phyloP scores from a whole-genome alignment of 1,284 basidiomycete genomes.

The Ceratobasidium sp. region DNA sequence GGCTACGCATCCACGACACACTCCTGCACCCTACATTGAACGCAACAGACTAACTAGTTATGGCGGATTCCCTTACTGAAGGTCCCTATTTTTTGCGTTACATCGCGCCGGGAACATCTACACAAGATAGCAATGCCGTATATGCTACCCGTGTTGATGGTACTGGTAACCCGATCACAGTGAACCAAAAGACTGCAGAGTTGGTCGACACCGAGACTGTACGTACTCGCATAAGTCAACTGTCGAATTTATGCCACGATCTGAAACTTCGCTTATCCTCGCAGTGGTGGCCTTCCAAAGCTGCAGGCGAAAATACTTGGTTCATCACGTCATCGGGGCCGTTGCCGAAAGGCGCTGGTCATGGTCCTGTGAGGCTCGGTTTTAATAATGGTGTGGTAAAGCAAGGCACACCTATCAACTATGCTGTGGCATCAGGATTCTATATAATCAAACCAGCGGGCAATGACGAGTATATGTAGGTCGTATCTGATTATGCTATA shows the following conservation, averaged over 20 bases:
- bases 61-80: too few relatives aligned
- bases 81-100: too few relatives aligned
- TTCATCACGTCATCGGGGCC: background rate
- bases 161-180: background rate
- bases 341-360: background rate
- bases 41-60: too few relatives aligned
- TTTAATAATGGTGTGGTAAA: constrained; percentile 1
- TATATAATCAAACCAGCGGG: background rate
- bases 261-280: background rate
- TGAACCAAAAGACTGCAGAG: background rate
- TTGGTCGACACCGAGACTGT: background rate
- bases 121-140: background rate
- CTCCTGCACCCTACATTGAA: too few relatives aligned
- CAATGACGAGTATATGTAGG: background rate
- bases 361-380: background rate
- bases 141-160: constrained; percentile 5
- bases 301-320: background rate
- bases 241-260: too few relatives aligned
- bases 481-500: too few relatives aligned
- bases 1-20: too few relatives aligned
- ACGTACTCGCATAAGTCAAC: background rate
- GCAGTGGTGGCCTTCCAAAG: constrained; percentile 1
- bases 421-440: background rate
- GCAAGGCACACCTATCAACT: background rate
- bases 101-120: too few relatives aligned